phyloP scores from a whole-genome alignment of 148 eudicot species.

The Rhododendron ovatum region DNA sequence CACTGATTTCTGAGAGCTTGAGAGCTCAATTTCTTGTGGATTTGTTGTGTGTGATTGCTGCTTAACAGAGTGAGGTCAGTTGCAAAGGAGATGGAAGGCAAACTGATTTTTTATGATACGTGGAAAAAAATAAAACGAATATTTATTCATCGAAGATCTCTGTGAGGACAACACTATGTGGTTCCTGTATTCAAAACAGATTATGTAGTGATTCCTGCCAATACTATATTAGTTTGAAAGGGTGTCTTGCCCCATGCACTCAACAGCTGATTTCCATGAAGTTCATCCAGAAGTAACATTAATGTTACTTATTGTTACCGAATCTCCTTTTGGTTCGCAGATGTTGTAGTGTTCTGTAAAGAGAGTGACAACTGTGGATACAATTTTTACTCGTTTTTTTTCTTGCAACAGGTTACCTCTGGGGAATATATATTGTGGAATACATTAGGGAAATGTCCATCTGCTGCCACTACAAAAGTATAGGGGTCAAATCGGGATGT shows the following conservation, averaged over 20 bases:
- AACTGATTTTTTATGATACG: not conserved
- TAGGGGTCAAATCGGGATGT: slow-evolving; percentile 3
- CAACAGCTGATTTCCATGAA: not conserved
- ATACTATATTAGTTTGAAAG: not conserved
- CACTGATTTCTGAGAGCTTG: not conserved
- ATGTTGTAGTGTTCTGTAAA: not conserved
- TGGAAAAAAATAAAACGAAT: not conserved
- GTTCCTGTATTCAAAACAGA: not conserved
- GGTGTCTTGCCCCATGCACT: not conserved
- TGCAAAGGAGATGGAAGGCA: not conserved
- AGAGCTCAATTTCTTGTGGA: not conserved
- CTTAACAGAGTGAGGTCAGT: not conserved
- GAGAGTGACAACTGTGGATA: not conserved
- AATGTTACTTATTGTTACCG: not conserved
- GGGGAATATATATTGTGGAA: slow-evolving; percentile 95
- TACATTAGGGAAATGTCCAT: slow-evolving; percentile 94
- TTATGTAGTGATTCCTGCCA: not conserved
- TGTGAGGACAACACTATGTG: not conserved
- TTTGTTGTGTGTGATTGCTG: not conserved
- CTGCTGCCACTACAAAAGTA: slow-evolving; percentile 49
- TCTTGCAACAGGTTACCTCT: slow-evolving; percentile 19
- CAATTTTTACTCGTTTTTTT: slow-evolving; percentile 1
- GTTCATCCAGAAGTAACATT: not conserved
- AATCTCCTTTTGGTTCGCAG: not conserved
- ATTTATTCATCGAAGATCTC: not conserved